phyloP scores from a whole-genome alignment of 208 protist genomes.

The Leishmania guyanensis region DNA sequence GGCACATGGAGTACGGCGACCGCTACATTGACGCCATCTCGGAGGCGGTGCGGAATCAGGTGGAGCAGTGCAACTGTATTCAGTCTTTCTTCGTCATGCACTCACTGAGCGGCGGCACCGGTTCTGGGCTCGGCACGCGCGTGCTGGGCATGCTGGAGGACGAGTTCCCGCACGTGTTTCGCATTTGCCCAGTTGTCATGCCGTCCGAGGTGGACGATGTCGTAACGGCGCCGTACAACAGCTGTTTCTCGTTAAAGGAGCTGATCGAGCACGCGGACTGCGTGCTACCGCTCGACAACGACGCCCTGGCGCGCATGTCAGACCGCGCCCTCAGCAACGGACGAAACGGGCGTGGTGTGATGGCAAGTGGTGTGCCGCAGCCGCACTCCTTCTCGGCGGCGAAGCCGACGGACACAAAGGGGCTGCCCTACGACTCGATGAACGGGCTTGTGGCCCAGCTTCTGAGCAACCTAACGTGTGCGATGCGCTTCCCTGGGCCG shows the following conservation, averaged over 20 bases:
- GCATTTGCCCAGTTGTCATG: constrained; percentile 90
- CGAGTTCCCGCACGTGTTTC: constrained; percentile 92
- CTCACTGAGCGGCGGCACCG: constrained; percentile 96
- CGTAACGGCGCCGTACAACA: constrained; percentile 96
- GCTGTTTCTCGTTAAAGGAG: constrained; percentile 88
- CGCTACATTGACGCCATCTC: constrained; percentile 83
- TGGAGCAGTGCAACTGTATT: constrained; percentile 95
- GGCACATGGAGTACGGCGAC: constrained; percentile 93
- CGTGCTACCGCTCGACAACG: constrained; percentile 95
- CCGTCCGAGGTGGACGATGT: constrained; percentile 95
- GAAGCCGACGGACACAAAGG: constrained; percentile 71
- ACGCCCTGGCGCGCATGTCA: constrained; percentile 87
- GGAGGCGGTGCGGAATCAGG: constrained; percentile 83
- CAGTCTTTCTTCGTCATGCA: constrained; percentile 96
- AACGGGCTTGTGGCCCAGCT: constrained; percentile 96
- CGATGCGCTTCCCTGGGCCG: constrained; percentile 93
- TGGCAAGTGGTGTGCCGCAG: constrained; percentile 35
- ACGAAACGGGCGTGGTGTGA: constrained; percentile 9
- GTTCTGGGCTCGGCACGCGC: constrained; percentile 94
- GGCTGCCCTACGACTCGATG: constrained; percentile 94
- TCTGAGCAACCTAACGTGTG: constrained; percentile 94
- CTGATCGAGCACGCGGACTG: constrained; percentile 95
- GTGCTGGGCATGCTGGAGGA: constrained; percentile 93
- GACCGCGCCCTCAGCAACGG: constrained; percentile 46
- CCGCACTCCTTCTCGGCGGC: constrained; percentile 62